These are phyloP conservation scores for Kodamaea fungicola DNA, from an alignment of 1,139 yeast species.

Conservation along the genomic window DNA sequence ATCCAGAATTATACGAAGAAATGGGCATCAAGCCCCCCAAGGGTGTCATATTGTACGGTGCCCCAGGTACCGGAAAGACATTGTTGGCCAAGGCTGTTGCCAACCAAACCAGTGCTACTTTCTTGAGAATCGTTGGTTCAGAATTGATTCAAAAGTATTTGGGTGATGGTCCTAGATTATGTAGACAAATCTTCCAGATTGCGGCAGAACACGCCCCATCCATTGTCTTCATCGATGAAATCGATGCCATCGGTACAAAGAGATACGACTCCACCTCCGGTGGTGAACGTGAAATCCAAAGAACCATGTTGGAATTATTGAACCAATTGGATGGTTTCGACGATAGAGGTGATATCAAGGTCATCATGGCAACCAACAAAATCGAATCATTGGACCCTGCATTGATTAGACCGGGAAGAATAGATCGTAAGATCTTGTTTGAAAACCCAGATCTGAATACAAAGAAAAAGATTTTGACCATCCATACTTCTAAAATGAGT, in stretches of 20 bases:
- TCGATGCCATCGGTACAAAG: slow-evolving; percentile 97
- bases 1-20: slow-evolving; percentile 92
- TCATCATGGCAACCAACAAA: slow-evolving; percentile 97
- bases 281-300: slow-evolving; percentile 96
- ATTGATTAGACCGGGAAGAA: slow-evolving; percentile 96
- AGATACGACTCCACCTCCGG: slow-evolving; percentile 96
- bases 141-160: slow-evolving; percentile 97
- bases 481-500: slow-evolving; percentile 95
- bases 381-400: slow-evolving; percentile 97
- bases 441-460: slow-evolving; percentile 94
- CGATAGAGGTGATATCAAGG: slow-evolving; percentile 97
- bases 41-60: slow-evolving; percentile 95
- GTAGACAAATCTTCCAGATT: slow-evolving; percentile 91
- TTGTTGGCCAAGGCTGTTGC: slow-evolving; percentile 99
- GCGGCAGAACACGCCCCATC: slow-evolving; percentile 98
- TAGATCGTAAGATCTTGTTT: slow-evolving; percentile 93
- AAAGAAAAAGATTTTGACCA: slow-evolving; percentile 86
- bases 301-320: slow-evolving; percentile 96
- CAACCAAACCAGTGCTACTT: slow-evolving; percentile 90
- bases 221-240: slow-evolving; percentile 96
- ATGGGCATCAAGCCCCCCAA: slow-evolving; percentile 99
- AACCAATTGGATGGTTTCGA: slow-evolving; percentile 98
- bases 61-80: slow-evolving; percentile 99
- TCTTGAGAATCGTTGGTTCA: slow-evolving; percentile 95
- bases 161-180: slow-evolving; percentile 96